phyloP scores from a whole-genome alignment of 306 rosid genomes.

The Alnus glutinosa region DNA sequence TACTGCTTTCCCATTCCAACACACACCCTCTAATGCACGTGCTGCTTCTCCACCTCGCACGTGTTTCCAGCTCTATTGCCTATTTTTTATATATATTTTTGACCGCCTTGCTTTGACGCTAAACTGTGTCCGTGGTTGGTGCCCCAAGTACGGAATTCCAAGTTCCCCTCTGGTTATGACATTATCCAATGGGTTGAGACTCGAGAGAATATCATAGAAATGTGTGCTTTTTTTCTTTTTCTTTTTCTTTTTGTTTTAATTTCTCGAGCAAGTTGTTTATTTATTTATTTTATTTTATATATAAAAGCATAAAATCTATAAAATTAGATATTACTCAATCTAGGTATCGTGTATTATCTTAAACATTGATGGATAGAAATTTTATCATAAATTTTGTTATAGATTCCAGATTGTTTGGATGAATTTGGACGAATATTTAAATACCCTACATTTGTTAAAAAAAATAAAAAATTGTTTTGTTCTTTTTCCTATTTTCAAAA shows the following conservation, averaged over 20 bases:
- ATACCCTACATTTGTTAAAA: no score
- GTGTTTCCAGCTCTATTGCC: conserved; percentile 51
- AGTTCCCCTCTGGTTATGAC: background rate
- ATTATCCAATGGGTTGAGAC: background rate
- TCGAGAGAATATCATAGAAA: conserved; percentile 1
- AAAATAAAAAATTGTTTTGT: no score
- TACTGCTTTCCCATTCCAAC: conserved; percentile 10
- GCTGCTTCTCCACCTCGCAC: conserved; percentile 39
- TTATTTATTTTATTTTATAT: background rate
- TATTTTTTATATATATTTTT: background rate
- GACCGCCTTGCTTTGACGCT: conserved; percentile 2
- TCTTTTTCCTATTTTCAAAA: no score
- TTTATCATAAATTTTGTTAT: no score
- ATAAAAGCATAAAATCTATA: background rate
- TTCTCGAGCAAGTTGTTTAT: no score
- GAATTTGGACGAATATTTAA: no score
- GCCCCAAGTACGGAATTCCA: conserved; percentile 9
- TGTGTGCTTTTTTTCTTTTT: background rate
- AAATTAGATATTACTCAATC: background rate
- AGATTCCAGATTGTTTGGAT: no score
- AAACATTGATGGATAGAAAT: no score
- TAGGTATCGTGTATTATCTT: background rate
- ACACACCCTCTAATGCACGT: conserved; percentile 26
- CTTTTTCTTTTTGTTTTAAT: background rate
- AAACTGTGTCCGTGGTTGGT: background rate